These are phyloP conservation scores for Leishmania mexicana DNA, from an alignment of 208 protist species.

Conservation along the genomic window DNA sequence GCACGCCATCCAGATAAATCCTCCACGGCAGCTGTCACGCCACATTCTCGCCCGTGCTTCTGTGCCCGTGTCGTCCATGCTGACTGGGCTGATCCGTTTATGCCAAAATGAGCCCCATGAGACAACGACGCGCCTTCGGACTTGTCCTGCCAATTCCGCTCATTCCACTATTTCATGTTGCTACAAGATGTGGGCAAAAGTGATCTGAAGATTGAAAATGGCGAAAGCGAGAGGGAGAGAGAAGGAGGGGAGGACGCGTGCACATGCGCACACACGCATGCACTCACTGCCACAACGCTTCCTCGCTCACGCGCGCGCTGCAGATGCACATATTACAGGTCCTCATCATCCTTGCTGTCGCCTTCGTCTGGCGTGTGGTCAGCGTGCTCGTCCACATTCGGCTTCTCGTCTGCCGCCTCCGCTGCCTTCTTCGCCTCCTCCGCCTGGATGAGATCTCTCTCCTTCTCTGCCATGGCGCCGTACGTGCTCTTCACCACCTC, in stretches of 20 bases:
- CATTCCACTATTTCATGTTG: background rate
- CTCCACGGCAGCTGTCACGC: background rate
- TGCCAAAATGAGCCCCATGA: background rate
- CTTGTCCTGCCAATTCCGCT: background rate
- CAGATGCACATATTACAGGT: background rate
- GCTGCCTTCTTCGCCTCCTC: background rate
- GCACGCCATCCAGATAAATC: background rate
- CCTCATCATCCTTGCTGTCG: background rate
- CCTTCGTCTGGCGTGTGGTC: slow-evolving; percentile 2
- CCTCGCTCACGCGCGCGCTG: background rate
- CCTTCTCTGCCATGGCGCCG: slow-evolving; percentile 30
- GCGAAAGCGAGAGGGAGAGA: background rate
- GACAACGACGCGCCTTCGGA: background rate
- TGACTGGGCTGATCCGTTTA: background rate
- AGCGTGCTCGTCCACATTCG: background rate
- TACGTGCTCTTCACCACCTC: slow-evolving; percentile 29
- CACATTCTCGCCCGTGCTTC: background rate
- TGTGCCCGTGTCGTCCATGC: no score
- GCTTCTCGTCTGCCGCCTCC: background rate
- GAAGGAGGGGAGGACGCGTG: background rate
- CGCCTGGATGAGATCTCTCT: slow-evolving; percentile 14
- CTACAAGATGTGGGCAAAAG: background rate
- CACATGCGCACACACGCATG: background rate
- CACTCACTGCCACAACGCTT: background rate
- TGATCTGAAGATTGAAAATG: background rate